Base-by-base conservation (phyloP, 768 basidiomycete genomes). In the Infundibulicybe gibba region DNA sequence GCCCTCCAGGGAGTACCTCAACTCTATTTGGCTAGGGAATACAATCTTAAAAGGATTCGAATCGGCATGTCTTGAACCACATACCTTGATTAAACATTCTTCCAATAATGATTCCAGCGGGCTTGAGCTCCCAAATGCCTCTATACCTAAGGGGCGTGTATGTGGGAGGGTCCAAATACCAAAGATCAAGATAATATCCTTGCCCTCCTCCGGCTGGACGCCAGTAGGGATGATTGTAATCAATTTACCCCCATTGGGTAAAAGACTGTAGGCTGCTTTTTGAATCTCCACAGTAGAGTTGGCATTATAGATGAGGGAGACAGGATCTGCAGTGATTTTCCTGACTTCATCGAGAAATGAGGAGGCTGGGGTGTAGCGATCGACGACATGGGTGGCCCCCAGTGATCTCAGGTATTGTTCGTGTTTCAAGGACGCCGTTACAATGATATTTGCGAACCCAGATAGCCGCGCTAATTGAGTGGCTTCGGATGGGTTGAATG, bases 161-260 rank as follows among this genome's bases (percentile, higher is more conserved):
- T 38, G n/a, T n/a, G 35, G 35, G 10, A 38, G 35, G 3, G n/a
- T 38, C 35, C 35, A 38, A 38, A 38, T 11, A 6, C n/a, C 35
- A 10, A 38, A 10, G 35, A 38, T 11, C 35, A 17, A 38, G 35
- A 38, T 17, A 4, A 17, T 17, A 17, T 38, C 17, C 35, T 38
- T 38, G 14, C 35, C 35, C n/a, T 17, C 35, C 70, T 63, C 0
- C 64, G 69, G n/a, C 35, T 38, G n/a, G 17, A 38, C 6, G 35
- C 6, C 35, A 10, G 14, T n/a, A 8, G 25, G 25, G 25, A 25
- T 3, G 25, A 25, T 25, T 10, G 35, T 4, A 14, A 38, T 19
- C 35, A 38, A 19, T 19, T 19, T 14, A 3, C 35, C 35, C n/a
- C n/a, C 17, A 19, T 3, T 38, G n/a, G 35, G 17, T 19, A 38